These are phyloP conservation scores for Tylopilus intermedius DNA, from an alignment of 768 basidiomycete species.

Conservation along the genomic window DNA sequence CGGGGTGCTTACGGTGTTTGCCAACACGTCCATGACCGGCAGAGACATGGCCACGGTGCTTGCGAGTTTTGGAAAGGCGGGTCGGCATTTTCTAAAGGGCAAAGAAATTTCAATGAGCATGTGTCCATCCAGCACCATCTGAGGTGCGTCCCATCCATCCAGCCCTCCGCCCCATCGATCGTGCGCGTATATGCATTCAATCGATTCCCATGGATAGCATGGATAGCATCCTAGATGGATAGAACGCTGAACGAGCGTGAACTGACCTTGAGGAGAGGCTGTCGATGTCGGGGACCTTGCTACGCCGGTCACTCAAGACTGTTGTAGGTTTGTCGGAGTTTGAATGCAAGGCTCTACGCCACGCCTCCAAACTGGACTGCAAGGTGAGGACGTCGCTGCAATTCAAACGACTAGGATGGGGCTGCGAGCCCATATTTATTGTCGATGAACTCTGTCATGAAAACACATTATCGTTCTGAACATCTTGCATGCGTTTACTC, in stretches of 20 bases:
- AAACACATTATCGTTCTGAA: constrained; percentile 48
- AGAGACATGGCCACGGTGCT: constrained; percentile 98
- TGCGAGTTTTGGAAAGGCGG: constrained; percentile 94
- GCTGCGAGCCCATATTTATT: constrained; percentile 59
- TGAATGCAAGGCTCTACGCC: constrained; percentile 17
- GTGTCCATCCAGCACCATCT: constrained; percentile 30
- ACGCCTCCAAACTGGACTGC: constrained; percentile 10
- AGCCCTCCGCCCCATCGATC: constrained; percentile 34
- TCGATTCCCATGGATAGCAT: constrained; percentile 3
- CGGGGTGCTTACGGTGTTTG: constrained; percentile 99
- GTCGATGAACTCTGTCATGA: constrained; percentile 57
- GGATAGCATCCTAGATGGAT: constrained; percentile 14
- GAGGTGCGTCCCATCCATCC: constrained; percentile 45
- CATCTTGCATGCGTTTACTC: neutral
- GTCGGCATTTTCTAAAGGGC: constrained; percentile 76
- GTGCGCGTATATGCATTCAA: constrained; percentile 17
- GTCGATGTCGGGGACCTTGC: constrained; percentile 35
- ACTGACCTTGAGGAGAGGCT: constrained; percentile 67
- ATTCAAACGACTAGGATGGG: constrained; percentile 43
- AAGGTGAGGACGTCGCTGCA: constrained; percentile 14
- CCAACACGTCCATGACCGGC: constrained; percentile 99
- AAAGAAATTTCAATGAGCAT: constrained; percentile 17
- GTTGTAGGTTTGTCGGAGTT: constrained; percentile 24
- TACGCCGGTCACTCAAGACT: too few species aligned
- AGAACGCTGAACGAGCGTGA: constrained; percentile 23